Evolutionary conservation across 176 grass and related monocot species (phyloP).

Genomic region (Hsuehochloa calcarea): DNA sequence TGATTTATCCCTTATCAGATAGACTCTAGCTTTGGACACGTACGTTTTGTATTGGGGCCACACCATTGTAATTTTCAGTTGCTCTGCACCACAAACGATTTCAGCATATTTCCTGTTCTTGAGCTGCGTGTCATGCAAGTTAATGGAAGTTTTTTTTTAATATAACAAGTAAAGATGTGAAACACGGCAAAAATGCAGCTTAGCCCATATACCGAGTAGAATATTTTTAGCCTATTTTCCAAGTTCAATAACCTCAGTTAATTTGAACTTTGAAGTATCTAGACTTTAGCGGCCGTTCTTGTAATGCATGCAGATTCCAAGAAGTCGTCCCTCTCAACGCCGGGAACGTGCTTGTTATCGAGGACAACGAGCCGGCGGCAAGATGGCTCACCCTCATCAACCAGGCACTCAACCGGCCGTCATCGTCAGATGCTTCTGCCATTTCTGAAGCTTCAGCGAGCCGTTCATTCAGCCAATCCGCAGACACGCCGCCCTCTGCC

Average conservation of each 20-base stretch:
- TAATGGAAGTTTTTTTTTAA: too few species aligned
- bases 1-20: not conserved
- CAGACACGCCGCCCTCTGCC: not conserved
- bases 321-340: constrained; percentile 93
- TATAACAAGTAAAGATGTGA: not conserved
- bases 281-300: not conserved
- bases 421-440: not conserved
- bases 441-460: constrained; percentile 1
- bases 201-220: not conserved
- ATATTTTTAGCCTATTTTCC: not conserved
- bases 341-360: constrained; percentile 87
- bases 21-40: not conserved
- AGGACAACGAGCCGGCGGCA: constrained; percentile 85
- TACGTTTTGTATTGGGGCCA: not conserved
- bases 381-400: constrained; percentile 86
- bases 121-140: not conserved
- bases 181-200: not conserved
- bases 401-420: constrained; percentile 70
- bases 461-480: constrained; percentile 7
- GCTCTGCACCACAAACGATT: not conserved
- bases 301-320: constrained; percentile 42
- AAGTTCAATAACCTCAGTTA: not conserved
- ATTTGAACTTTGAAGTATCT: not conserved
- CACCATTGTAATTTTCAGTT: constrained; percentile 11
- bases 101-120: not conserved